These are phyloP conservation scores for Coemansia interrupta DNA, from an alignment of 192 early-diverging fungal species.

Conservation along the genomic window DNA sequence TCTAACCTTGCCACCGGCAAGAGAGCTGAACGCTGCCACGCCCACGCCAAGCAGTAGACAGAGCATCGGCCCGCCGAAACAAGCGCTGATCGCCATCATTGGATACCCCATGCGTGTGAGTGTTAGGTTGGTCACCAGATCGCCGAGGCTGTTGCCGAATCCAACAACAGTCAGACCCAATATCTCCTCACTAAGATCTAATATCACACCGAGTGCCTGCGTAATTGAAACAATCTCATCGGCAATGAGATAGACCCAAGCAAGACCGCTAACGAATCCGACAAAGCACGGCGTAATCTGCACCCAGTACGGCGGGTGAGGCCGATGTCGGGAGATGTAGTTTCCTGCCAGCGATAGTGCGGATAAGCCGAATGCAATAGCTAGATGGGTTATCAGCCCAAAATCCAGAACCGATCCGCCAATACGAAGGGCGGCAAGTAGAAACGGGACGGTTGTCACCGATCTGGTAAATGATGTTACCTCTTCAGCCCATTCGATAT, in stretches of 20 bases:
- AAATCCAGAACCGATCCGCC: conserved; percentile 3
- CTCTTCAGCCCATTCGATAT: conserved; percentile 19
- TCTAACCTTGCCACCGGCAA: conserved; percentile 37
- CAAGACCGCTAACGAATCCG: conserved; percentile 74
- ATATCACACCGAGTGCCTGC: conserved; percentile 73
- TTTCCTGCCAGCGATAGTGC: conserved; percentile 15
- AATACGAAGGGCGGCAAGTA: conserved; percentile 15
- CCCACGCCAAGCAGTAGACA: conserved; percentile 86
- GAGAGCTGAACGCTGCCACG: conserved; percentile 64
- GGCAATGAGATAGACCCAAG: conserved; percentile 86
- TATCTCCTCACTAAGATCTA: conserved; percentile 76
- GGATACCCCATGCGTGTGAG: conserved; percentile 90
- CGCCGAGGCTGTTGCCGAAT: conserved; percentile 79
- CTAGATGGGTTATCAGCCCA: not conserved
- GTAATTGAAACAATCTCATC: conserved; percentile 87
- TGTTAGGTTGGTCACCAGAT: conserved; percentile 88
- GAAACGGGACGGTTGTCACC: conserved; percentile 18
- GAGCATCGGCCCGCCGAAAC: conserved; percentile 89
- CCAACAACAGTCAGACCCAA: conserved; percentile 83
- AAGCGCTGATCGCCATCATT: conserved; percentile 92
- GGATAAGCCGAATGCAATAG: conserved; percentile 3
- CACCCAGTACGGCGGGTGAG: conserved; percentile 15
- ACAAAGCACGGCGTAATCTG: conserved; percentile 52
- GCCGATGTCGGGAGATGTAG: conserved; percentile 7
- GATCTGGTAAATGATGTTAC: conserved; percentile 24